These are phyloP conservation scores for Drechslerella coelobrocha DNA, from an alignment of 2,329 filamentous ascomycete species.

Conservation along the genomic window DNA sequence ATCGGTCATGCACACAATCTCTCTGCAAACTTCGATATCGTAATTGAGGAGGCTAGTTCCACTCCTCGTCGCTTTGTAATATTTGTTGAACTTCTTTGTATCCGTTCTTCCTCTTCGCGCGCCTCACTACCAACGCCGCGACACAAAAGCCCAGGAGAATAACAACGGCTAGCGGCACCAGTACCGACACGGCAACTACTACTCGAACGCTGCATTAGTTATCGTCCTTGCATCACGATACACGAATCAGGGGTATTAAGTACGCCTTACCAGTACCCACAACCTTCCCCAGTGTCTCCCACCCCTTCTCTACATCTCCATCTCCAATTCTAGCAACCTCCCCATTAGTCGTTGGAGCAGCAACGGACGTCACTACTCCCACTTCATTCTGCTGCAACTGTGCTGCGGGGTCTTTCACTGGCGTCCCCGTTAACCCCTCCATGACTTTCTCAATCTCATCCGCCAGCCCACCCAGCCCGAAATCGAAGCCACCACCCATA, in stretches of 20 bases:
- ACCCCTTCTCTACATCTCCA: background rate
- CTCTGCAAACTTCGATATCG: background rate
- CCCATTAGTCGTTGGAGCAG: background rate
- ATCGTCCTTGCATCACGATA: background rate
- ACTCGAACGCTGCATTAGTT: constrained; percentile 3
- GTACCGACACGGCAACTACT: constrained; percentile 17
- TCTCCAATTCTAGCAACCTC: background rate
- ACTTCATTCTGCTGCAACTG: constrained; percentile 17
- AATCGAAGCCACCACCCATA: constrained; percentile 6
- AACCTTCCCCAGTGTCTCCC: constrained; percentile 20
- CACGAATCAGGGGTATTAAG: background rate
- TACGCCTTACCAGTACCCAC: constrained; percentile 21
- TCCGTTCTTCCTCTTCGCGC: constrained; percentile 13
- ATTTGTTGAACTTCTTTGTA: constrained; percentile 26
- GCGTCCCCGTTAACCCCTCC: constrained; percentile 28
- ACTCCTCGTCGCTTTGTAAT: constrained; percentile 26
- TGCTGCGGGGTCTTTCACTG: background rate
- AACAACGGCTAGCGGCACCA: constrained; percentile 17
- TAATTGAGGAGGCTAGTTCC: constrained; percentile 13
- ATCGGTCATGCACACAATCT: background rate
- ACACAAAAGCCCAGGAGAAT: constrained; percentile 2
- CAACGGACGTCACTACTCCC: background rate
- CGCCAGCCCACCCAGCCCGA: constrained; percentile 15
- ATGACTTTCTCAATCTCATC: constrained; percentile 22
- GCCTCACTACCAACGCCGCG: constrained; percentile 6